Base-by-base conservation (phyloP, 129 eudicot genomes). In the Centella asiatica region DNA sequence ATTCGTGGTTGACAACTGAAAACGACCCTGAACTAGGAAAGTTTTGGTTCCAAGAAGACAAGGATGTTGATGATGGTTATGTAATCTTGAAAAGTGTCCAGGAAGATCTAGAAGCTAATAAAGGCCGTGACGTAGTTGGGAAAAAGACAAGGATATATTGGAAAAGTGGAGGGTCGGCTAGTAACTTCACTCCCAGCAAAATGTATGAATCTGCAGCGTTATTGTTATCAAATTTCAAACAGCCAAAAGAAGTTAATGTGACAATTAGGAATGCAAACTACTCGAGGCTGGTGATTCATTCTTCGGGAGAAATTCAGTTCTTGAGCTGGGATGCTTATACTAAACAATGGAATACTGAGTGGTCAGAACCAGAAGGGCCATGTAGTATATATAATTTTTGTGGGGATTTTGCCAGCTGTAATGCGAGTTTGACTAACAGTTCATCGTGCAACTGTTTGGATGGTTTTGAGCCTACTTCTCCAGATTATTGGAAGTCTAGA, bases 361-460 rank as follows among this genome's bases (percentile, higher is more conserved):
- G 85, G 80, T 23, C 80, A 60, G 80, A 75, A 67, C 94, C 94
- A 11, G 69, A 64, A 45, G 50, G 57, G 48, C 63, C 63, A 22
- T 81, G 94, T 33, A 56, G 67, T 4, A 70, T 78, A 11, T 72
- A 81, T 64, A 80, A 66, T 63, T 14, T 5, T 27, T 78, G 94
- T 75, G 94, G 85, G 63, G 19, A 42, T 42, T 42, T 42, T 42
- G 47, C 18, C 14, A 42, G 47, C 47, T 42, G 47, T 42, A 42
- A 12, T 63, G 15, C 6, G 8, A 47, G 17, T 24, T 71, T 4
- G 22, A 45, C 22, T 45, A 17, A 3, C 4, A 0, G 0, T 2
- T 45, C 50, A 4, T 45, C 19, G 18, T 78, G 88, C 67, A 44
- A 62, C 4, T 82, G 88, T 44, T 72, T 78, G 75, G 42, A 54